These are phyloP conservation scores for Kwoniella europaea DNA, from an alignment of 768 basidiomycete genomes.

Conservation along the genomic window DNA sequence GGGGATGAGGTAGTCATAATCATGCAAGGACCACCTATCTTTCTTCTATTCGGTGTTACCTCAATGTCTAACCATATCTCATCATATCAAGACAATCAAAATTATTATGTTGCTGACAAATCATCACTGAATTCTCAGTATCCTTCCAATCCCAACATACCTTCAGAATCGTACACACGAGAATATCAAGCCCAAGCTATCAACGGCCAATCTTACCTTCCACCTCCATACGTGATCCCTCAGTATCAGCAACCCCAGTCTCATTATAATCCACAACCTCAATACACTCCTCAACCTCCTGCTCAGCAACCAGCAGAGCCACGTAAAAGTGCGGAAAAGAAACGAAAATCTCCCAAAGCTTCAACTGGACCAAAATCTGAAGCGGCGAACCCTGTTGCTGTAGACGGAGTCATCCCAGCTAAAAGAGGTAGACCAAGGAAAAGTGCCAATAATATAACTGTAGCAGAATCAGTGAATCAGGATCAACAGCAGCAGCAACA, in stretches of 20 bases:
- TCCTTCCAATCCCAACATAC: not conserved
- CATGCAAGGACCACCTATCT: not conserved
- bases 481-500: not conserved
- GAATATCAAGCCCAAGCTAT: slow-evolving; percentile 2
- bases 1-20: not conserved
- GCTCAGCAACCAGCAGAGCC: not conserved
- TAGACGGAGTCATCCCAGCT: slow-evolving; percentile 11
- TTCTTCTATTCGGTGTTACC: not conserved
- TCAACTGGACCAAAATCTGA: not conserved
- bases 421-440: slow-evolving; percentile 25
- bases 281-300: slow-evolving; percentile 12
- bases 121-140: slow-evolving; percentile 1
- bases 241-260: slow-evolving; percentile 11
- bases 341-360: slow-evolving; percentile 14
- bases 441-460: slow-evolving; percentile 6
- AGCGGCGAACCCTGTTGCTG: slow-evolving; percentile 1
- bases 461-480: slow-evolving; percentile 3
- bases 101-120: not conserved
- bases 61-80: not conserved
- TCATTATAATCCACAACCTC: not conserved
- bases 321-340: slow-evolving; percentile 10
- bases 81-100: no score
- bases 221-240: slow-evolving; percentile 23
- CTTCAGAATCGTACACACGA: not conserved
- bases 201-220: slow-evolving; percentile 16